Conservation (phyloP, 78 protist genomes). For the Creolimax fragrantissima region DNA sequence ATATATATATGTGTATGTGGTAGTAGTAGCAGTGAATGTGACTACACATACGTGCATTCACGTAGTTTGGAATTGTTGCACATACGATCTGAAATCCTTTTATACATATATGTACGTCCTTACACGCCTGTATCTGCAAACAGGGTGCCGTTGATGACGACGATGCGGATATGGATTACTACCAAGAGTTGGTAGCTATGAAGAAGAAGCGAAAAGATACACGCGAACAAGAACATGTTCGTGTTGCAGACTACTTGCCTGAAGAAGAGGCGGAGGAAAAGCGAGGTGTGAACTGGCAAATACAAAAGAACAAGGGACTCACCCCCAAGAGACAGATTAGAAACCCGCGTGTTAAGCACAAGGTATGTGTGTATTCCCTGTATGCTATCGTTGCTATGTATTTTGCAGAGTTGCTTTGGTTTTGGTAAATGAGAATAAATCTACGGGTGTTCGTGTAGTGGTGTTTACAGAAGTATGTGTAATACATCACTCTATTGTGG, state of each 20-base stretch:
- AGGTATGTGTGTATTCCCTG: not conserved
- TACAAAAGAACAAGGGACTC: slow-evolving; percentile 34
- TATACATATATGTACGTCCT: too few species aligned
- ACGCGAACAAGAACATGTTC: not conserved
- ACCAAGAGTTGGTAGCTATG: not conserved
- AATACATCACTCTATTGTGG: not conserved
- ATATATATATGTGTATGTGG: too few species aligned
- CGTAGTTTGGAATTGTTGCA: too few species aligned
- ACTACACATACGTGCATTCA: too few species aligned
- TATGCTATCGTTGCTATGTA: too few species aligned
- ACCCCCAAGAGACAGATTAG: not conserved
- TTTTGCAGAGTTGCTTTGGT: not conserved
- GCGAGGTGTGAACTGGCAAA: slow-evolving; percentile 30
- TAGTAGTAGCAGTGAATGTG: too few species aligned
- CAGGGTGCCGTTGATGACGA: not conserved
- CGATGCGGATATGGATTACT: not conserved
- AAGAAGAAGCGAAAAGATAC: not conserved
- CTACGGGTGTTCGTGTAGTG: not conserved
- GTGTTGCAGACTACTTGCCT: not conserved
- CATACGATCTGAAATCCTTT: too few species aligned
- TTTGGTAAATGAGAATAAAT: not conserved
- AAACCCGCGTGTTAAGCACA: slow-evolving; percentile 40
- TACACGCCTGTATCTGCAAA: too few species aligned
- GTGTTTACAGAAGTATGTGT: not conserved
- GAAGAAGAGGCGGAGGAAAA: slow-evolving; percentile 30